Evolutionary conservation across 805 yeast species (phyloP), one percentile per base, ranked within the genome.

Genomic region (Pichia pseudocactophila): DNA sequence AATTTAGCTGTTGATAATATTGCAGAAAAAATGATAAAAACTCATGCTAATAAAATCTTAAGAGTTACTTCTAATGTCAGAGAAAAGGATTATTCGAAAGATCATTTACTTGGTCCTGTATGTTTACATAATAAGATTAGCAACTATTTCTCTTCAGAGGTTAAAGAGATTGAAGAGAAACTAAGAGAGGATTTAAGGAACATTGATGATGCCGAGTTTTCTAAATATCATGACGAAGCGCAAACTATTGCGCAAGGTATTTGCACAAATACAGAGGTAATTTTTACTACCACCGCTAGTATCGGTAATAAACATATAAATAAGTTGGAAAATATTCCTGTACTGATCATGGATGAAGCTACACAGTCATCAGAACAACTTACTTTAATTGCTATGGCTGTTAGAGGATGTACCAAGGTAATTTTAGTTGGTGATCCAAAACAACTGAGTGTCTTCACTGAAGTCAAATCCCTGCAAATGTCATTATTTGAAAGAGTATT

Each of bases 361-460:
- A 80, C 87, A 0, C 87, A 80, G 51, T 77, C 86, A 0, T 75
- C 84, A 0, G 89, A 81, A 50, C 81, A 85, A 6, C 65, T 76
- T 1, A 76, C 84, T 0, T 64, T 81, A 48, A 81, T 81, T 42
- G 86, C 87, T 9, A 61, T 81, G 45, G 76, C 82, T 8, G 71
- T 78, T 69, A 73, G 76, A 3, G 82, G 82, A 13, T 77, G 79
- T 37, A 71, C 72, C 40, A 78, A 74, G 51, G 76, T 80, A 56
- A 74, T 80, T 3, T 74, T 81, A 55, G 87, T 87, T 30, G 87
- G 87, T 45, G 89, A 81, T 59, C 83, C 80, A 50, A 78, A 74
- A 48, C 87, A 81, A 57, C 65, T 80, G 63, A 74, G 82, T 55
- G 74, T 82, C 47, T 80, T 80, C 57, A 75, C 84, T 7, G 76